phyloP scores from a whole-genome alignment of 2,329 filamentous ascomycete species.

The Pseudovirgaria hyperparasitica region DNA sequence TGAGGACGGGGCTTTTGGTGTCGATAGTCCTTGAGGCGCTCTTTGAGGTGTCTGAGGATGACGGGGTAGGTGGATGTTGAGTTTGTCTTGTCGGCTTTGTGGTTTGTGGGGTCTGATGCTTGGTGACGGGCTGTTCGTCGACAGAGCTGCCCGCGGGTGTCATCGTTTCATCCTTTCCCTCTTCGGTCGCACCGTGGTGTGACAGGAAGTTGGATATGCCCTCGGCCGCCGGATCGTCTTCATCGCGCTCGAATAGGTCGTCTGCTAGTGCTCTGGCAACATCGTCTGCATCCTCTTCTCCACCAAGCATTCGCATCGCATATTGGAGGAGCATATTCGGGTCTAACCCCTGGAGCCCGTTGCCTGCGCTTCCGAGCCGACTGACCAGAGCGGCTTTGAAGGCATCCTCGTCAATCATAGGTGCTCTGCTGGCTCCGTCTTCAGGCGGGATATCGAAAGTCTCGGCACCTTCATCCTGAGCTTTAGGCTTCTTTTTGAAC shows the following conservation, averaged over 20 bases:
- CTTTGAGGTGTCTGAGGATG: background rate
- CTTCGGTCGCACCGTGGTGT: slow-evolving; percentile 4
- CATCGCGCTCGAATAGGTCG: slow-evolving; percentile 24
- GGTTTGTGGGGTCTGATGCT: background rate
- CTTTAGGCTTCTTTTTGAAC: too few relatives aligned
- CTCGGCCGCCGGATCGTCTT: slow-evolving; percentile 11
- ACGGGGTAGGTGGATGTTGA: slow-evolving; percentile 2
- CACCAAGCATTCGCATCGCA: slow-evolving; percentile 31
- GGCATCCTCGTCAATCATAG: slow-evolving; percentile 24
- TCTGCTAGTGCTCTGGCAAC: slow-evolving; percentile 30
- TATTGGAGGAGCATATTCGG: slow-evolving; percentile 29
- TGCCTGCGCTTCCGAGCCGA: slow-evolving; percentile 20
- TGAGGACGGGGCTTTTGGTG: background rate
- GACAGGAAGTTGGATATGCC: slow-evolving; percentile 19
- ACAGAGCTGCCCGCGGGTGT: background rate
- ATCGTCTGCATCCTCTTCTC: slow-evolving; percentile 28
- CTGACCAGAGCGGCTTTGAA: slow-evolving; percentile 23
- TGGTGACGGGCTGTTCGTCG: background rate
- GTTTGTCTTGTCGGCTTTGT: background rate
- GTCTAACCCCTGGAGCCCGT: slow-evolving; percentile 26
- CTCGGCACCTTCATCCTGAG: slow-evolving; percentile 8
- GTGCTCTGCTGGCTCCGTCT: slow-evolving; percentile 6
- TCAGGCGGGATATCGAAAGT: slow-evolving; percentile 6
- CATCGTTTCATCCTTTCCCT: background rate
- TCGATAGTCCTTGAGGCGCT: background rate